phyloP scores from a whole-genome alignment of 306 rosid genomes.

The Datisca glomerata region DNA sequence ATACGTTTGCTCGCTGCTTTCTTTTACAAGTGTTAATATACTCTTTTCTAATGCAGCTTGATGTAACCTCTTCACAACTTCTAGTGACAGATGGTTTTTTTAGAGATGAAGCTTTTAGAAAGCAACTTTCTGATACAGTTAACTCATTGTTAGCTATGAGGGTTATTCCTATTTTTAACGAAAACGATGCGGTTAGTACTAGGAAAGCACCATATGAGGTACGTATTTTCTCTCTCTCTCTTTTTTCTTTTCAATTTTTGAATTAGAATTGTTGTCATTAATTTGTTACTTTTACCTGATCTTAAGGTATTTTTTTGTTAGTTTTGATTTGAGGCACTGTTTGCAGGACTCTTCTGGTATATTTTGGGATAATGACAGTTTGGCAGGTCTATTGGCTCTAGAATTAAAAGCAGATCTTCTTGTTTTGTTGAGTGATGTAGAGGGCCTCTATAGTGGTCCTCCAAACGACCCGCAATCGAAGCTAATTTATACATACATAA shows the following conservation, averaged over 20 bases:
- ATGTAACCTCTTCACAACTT: constrained; percentile 87
- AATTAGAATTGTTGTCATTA: too few species aligned
- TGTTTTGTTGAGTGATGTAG: constrained; percentile 84
- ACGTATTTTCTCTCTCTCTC: constrained; percentile 10
- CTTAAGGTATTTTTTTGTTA: constrained; percentile 8
- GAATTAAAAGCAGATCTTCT: constrained; percentile 87
- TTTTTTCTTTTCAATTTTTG: too few species aligned
- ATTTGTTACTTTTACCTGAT: too few species aligned
- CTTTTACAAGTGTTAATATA: too few species aligned
- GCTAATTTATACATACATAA: constrained; percentile 63
- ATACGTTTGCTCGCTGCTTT: too few species aligned
- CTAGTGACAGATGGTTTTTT: constrained; percentile 79
- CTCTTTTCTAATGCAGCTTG: too few species aligned
- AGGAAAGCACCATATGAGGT: constrained; percentile 81
- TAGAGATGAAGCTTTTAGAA: constrained; percentile 51
- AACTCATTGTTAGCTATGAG: constrained; percentile 41
- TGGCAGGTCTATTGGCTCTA: constrained; percentile 66
- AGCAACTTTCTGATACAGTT: constrained; percentile 71
- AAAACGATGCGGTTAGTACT: constrained; percentile 88
- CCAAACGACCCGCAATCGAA: constrained; percentile 70
- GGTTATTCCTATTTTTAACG: constrained; percentile 83
- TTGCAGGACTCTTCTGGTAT: constrained; percentile 86
- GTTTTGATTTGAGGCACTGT: constrained; percentile 17
- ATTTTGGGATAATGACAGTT: constrained; percentile 91
- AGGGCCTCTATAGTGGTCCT: constrained; percentile 79